phyloP scores from a whole-genome alignment of 345 rosid species.

The Nasturtium officinale region DNA sequence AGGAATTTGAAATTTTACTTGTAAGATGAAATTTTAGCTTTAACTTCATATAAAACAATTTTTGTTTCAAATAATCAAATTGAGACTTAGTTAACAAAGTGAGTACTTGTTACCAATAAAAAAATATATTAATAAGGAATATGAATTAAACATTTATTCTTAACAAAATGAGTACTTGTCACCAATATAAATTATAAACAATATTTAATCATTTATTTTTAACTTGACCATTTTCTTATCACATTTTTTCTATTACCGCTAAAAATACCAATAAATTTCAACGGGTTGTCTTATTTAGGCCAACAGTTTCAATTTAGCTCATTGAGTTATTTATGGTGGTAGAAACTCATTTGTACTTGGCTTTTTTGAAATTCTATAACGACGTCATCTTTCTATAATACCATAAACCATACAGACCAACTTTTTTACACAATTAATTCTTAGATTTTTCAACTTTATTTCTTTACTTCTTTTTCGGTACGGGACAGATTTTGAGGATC shows the following conservation, averaged over 20 bases:
- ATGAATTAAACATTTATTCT: too few species aligned
- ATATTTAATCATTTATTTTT: neutral
- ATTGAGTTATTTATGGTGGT: constrained; percentile 17
- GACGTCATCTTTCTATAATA: constrained; percentile 30
- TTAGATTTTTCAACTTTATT: constrained; percentile 30
- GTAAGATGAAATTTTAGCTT: too few species aligned
- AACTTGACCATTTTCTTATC: neutral
- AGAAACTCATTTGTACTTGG: constrained; percentile 4
- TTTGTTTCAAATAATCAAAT: neutral
- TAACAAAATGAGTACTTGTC: too few species aligned
- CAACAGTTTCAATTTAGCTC: constrained; percentile 17
- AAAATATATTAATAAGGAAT: too few species aligned
- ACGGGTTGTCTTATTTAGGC: neutral
- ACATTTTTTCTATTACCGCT: neutral
- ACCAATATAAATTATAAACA: neutral
- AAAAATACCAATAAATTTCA: neutral
- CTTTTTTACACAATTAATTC: constrained; percentile 33
- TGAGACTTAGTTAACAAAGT: too few species aligned
- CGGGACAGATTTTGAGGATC: constrained; percentile 46
- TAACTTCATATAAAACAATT: too few species aligned
- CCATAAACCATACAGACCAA: constrained; percentile 41
- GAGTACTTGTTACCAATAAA: too few species aligned
- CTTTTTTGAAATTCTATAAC: neutral
- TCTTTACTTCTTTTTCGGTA: constrained; percentile 25
- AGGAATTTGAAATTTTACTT: too few species aligned